Conservation (phyloP, 192 early-diverging fungal species). For the Geranomyces variabilis region DNA sequence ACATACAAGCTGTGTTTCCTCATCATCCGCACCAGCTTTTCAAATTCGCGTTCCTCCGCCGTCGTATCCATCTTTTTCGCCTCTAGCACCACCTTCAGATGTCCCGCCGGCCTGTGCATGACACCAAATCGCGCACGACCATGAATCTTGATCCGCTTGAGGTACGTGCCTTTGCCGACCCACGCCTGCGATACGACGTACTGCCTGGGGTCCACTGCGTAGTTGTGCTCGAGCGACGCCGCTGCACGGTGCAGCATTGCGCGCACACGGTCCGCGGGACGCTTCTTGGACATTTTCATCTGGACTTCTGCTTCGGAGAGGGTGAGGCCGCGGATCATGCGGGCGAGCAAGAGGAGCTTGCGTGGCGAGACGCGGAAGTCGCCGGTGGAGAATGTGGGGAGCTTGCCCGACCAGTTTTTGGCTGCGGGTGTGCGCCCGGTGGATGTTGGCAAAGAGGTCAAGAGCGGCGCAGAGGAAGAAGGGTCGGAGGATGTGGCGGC, state of each 20-base stretch:
- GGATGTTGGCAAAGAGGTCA: not conserved
- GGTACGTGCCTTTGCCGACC: slow-evolving; percentile 83
- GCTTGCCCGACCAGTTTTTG: not conserved
- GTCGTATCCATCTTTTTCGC: slow-evolving; percentile 38
- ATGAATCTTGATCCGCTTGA: slow-evolving; percentile 75
- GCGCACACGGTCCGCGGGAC: slow-evolving; percentile 39
- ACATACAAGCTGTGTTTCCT: slow-evolving; percentile 41
- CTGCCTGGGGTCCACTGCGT: slow-evolving; percentile 23
- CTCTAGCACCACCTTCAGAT: slow-evolving; percentile 82
- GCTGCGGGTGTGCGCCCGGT: not conserved
- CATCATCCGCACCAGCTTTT: slow-evolving; percentile 41
- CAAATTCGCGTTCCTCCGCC: slow-evolving; percentile 42
- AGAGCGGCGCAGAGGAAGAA: no score
- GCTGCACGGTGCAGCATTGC: slow-evolving; percentile 39
- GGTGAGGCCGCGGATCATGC: slow-evolving; percentile 44
- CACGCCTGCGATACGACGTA: slow-evolving; percentile 63
- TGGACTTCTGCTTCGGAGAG: slow-evolving; percentile 45
- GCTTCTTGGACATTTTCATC: slow-evolving; percentile 50
- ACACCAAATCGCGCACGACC: slow-evolving; percentile 78
- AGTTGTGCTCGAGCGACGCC: slow-evolving; percentile 33
- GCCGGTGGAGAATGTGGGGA: slow-evolving; percentile 39
- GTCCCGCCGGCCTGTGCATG: slow-evolving; percentile 74
- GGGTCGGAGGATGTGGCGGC: not conserved
- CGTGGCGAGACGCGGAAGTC: slow-evolving; percentile 42
- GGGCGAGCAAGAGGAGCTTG: slow-evolving; percentile 52